These are phyloP conservation scores for Coccinonectria pachysandricola DNA, from an alignment of 2,329 filamentous ascomycete species.

Conservation along the genomic window DNA sequence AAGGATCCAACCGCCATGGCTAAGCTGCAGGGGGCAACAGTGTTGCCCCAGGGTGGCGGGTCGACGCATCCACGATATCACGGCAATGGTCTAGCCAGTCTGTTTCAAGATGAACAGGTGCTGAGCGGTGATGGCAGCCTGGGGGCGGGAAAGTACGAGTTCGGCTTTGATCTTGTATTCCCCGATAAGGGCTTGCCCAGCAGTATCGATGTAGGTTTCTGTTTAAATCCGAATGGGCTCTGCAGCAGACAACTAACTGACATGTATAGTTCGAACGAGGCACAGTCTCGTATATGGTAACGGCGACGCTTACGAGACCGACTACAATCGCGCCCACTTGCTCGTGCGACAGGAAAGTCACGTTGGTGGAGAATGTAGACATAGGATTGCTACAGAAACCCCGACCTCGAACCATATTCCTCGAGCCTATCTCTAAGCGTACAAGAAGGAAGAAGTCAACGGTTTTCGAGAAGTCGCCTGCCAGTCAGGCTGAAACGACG, in stretches of 20 bases:
- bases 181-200: conserved; percentile 65
- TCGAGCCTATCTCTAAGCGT: conserved; percentile 74
- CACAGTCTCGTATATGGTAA: conserved; percentile 83
- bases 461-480: conserved; percentile 32
- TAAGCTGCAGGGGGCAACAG: conserved; percentile 37
- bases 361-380: conserved; percentile 73
- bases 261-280: conserved; percentile 76
- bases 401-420: conserved; percentile 70
- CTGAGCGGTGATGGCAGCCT: conserved; percentile 69
- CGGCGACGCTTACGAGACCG: conserved; percentile 79
- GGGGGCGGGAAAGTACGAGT: conserved; percentile 66
- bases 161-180: conserved; percentile 65
- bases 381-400: conserved; percentile 65
- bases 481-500: conserved; percentile 31
- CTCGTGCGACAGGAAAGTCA: conserved; percentile 71
- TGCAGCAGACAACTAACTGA: conserved; percentile 5
- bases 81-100: conserved; percentile 66
- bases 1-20: conserved; percentile 53
- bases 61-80: conserved; percentile 45
- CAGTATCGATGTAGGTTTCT: conserved; percentile 74
- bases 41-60: conserved; percentile 28
- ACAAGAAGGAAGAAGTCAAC: conserved; percentile 50
- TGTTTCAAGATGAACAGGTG: conserved; percentile 75
- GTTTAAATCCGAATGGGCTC: background rate
- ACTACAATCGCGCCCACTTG: conserved; percentile 74